Conservation (phyloP, 2,329 filamentous ascomycete genomes). For the Pleurostoma richardsiae region DNA sequence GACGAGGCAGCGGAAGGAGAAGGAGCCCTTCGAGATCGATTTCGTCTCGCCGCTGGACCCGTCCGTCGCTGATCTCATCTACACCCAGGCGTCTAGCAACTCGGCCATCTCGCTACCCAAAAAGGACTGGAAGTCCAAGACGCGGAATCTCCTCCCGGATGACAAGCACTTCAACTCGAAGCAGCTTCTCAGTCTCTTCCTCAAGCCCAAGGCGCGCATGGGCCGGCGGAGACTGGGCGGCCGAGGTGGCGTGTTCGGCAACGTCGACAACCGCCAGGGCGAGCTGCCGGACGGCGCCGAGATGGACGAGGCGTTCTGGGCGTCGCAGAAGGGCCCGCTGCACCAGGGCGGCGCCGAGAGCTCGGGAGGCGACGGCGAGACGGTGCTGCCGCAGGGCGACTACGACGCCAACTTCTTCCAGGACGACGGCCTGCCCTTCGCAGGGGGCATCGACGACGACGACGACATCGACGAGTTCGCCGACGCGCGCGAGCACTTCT, state of each 20-base stretch:
- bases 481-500: slow-evolving; percentile 75
- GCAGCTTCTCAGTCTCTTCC: slow-evolving; percentile 81
- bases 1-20: slow-evolving; percentile 77
- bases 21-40: slow-evolving; percentile 93
- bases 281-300: slow-evolving; percentile 60
- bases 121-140: slow-evolving; percentile 93
- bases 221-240: slow-evolving; percentile 57
- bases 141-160: slow-evolving; percentile 86
- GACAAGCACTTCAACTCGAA: slow-evolving; percentile 98
- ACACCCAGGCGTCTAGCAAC: slow-evolving; percentile 76
- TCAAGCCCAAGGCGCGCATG: slow-evolving; percentile 88
- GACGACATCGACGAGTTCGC: slow-evolving; percentile 64
- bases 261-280: slow-evolving; percentile 35
- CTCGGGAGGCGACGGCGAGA: slow-evolving; percentile 32
- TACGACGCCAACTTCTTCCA: slow-evolving; percentile 99
- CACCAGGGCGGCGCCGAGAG: slow-evolving; percentile 11
- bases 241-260: slow-evolving; percentile 35
- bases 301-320: slow-evolving; percentile 96
- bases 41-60: slow-evolving; percentile 73
- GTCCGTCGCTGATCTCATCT: slow-evolving; percentile 68
- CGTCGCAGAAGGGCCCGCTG: slow-evolving; percentile 57
- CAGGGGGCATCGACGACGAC: slow-evolving; percentile 64
- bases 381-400: slow-evolving; percentile 60
- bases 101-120: slow-evolving; percentile 81
- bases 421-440: slow-evolving; percentile 71